Base-by-base conservation (phyloP, 106 monocot species). In the Apostasia shenzhenica region DNA sequence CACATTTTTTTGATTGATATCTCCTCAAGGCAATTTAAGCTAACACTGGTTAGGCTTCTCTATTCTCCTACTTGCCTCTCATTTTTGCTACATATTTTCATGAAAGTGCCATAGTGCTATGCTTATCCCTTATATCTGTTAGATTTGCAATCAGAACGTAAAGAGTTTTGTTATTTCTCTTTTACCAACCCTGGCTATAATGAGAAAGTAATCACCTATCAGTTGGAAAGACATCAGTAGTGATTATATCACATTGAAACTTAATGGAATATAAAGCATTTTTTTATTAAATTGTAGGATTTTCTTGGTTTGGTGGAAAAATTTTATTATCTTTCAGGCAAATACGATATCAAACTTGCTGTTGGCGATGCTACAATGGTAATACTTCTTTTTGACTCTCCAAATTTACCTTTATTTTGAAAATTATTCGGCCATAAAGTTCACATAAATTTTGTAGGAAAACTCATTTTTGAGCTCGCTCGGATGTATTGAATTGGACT, bases 301-400 rank as follows among this genome's bases (percentile, higher is more conserved):
- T 93, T 99, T 76, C 89, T 99, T 71, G 87, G 97, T 70, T 83
- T 99, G 58, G 92, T 92, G 72, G 90, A 90, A 38, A 89, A 92
- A 61, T 71, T 99, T 41, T 99, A 99, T 67, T 99, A 99, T 55
- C 84, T 99, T 40, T 99, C 97, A 44, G 97, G 92, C 60, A 87
- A 70, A 76, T 99, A 99, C 71, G 82, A 85, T n/a, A 75, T 99
- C 62, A 84, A 92, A 66, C 92, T 99, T 68, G 67, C 77, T 38
- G 75, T 99, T 75, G 97, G 97, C 78, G 97, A 99, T 77, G 66
- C 79, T 76, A 83, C 81, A 37, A 99, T 99, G 97, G 97, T 99
- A 77, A 66, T 65, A 59, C 41, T 69, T 45, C 3, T 60, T 45
- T 4, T 48, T 59, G 38, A 52, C 40, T 49, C 72, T 47, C 14